phyloP scores from a whole-genome alignment of 2,329 filamentous ascomycete genomes.

The Aureobasidium sp. region DNA sequence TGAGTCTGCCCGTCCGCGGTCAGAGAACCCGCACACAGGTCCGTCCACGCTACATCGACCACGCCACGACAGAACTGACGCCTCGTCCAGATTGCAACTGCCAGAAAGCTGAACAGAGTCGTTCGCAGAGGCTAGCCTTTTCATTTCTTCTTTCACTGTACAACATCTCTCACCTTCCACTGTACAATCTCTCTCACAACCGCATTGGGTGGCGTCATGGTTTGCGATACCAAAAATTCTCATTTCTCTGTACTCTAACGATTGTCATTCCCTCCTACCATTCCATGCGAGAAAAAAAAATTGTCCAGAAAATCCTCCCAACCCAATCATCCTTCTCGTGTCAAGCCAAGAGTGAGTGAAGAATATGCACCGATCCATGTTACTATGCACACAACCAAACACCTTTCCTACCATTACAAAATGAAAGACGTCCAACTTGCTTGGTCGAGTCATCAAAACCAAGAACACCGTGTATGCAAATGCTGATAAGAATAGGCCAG shows the following conservation, averaged over 20 bases:
- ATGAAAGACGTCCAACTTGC: neutral
- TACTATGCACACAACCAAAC: neutral
- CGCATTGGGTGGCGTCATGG: conserved; percentile 8
- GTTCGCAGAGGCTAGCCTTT: conserved; percentile 38
- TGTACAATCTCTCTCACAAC: conserved; percentile 1
- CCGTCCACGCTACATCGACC: conserved; percentile 16
- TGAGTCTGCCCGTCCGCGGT: conserved; percentile 83
- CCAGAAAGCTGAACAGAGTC: conserved; percentile 49
- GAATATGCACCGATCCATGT: neutral
- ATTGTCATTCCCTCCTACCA: conserved; percentile 1
- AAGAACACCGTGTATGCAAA: neutral
- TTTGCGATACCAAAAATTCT: conserved; percentile 8
- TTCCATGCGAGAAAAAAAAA: neutral
- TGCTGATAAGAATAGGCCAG: neutral
- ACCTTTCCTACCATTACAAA: neutral
- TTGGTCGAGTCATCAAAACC: neutral
- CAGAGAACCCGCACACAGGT: conserved; percentile 78
- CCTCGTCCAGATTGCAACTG: conserved; percentile 45
- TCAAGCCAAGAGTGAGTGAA: neutral
- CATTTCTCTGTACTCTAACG: neutral
- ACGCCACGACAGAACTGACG: neutral
- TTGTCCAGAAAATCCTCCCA: neutral
- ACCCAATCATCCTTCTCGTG: neutral
- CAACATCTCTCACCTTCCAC: too few relatives aligned
- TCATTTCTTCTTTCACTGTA: neutral